Percentiles rank a stretch among this genome's conserved stretches.
phyloP scores from a whole-genome alignment of 2,329 filamentous ascomycete species.

The Amauroascus niger region DNA sequence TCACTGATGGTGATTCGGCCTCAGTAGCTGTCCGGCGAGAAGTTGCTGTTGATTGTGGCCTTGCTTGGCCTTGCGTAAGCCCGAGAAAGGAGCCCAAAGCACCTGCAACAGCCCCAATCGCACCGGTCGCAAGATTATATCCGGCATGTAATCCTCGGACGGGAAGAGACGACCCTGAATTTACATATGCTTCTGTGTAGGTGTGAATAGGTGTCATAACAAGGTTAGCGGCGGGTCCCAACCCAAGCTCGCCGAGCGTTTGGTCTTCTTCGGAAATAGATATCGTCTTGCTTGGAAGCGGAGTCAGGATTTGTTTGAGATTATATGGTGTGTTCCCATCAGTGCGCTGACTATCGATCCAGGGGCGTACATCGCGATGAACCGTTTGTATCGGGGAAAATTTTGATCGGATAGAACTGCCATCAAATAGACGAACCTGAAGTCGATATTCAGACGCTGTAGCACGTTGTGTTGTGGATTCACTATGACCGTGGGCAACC shows the following conservation, averaged over 20 bases:
- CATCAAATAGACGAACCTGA: constrained; percentile 75
- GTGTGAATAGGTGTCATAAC: constrained; percentile 64
- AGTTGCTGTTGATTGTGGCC: neutral
- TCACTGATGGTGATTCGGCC: constrained; percentile 3
- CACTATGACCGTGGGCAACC: constrained; percentile 11
- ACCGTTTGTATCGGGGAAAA: constrained; percentile 60
- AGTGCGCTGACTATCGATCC: constrained; percentile 58
- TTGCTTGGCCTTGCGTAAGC: constrained; percentile 24
- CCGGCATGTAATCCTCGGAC: constrained; percentile 35
- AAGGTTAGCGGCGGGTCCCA: constrained; percentile 71
- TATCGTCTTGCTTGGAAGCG: constrained; percentile 64
- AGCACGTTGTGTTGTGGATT: constrained; percentile 9
- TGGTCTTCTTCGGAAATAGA: constrained; percentile 64
- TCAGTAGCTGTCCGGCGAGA: neutral
- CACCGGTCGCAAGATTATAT: constrained; percentile 37
- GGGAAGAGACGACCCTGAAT: constrained; percentile 29
- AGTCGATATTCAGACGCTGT: constrained; percentile 47
- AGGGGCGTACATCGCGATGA: constrained; percentile 57
- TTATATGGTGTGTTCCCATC: constrained; percentile 58
- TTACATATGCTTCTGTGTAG: constrained; percentile 50
- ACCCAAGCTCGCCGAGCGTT: constrained; percentile 57
- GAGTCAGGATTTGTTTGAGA: constrained; percentile 75
- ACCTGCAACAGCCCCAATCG: constrained; percentile 35
- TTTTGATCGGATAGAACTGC: constrained; percentile 62
- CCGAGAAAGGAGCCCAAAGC: constrained; percentile 39